Evolutionary conservation across 2,329 filamentous ascomycete genomes (phyloP), one percentile per base, ranked within the genome.

Genomic region (Phyllosticta citribraziliensis): DNA sequence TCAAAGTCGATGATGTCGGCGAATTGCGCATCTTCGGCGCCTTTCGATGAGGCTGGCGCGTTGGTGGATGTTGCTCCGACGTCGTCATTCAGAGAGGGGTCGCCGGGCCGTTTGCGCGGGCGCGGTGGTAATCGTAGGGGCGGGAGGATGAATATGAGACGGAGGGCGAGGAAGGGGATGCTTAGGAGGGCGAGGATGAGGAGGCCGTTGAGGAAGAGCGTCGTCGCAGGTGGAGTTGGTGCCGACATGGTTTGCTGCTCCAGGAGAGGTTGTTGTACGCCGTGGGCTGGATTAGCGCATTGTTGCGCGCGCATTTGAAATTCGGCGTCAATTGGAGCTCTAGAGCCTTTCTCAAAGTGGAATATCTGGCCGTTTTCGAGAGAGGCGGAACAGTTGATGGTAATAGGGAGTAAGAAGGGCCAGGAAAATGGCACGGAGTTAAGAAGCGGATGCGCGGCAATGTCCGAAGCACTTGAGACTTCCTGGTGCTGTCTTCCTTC

Each of bases 71-170:
- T 20, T 20, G 54, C 35, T 35, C 6, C 47, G n/a, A 10, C 25
- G 40, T 30, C 47, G 14, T 19, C 14, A 27, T 3, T 35, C 27
- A 12, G 19, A 1, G 54, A 10, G 27, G 57, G 12, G 24, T n/a
- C n/a, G 8, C 55, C 55, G 9, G 55, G 55, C 6, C 60, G 60
- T 10, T 35, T 40, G 19, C 60, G 60, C 5, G 51, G 55, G 11
- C 24, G 60, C 0, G n/a, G 61, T 64, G 68, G 65, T 60, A 61
- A 59, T 58, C 70, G 70, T 60, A 60, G 63, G 6, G 69, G 66
- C 27, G 74, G 71, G 24, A 79, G 70, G 60, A 78, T 73, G 47
- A 70, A 66, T 64, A 73, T 67, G 52, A 78, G 67, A 35, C 78
- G 77, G 17, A 75, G 71, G 17, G 71, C 64, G 8, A 68, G 63